A percentile compares a stretch with the other conserved stretches of the same genome.
Conservation (phyloP, 345 rosid genomes). For the Mangifera indica region DNA sequence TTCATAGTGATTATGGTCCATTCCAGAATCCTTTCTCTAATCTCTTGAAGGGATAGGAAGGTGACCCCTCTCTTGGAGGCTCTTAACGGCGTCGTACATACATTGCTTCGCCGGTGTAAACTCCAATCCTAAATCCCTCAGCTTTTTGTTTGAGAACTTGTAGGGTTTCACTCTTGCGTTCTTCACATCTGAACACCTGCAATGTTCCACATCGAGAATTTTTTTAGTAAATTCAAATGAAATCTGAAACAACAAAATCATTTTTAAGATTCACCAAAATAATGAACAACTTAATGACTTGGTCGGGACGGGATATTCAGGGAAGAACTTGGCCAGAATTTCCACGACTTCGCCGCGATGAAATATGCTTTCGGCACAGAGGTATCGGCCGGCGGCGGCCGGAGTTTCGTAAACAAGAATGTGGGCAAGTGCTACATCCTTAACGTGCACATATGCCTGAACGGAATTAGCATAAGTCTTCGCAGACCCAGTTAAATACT, state of each 20-base stretch:
- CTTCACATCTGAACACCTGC: conserved; percentile 88
- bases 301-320: conserved; percentile 86
- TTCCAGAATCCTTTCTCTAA: no score
- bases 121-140: conserved; percentile 74
- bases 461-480: conserved; percentile 87
- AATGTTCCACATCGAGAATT: background rate
- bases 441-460: conserved; percentile 89
- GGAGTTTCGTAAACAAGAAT: conserved; percentile 76
- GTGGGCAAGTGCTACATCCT: conserved; percentile 84
- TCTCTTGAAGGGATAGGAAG: conserved; percentile 50
- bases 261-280: no score
- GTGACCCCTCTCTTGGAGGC: conserved; percentile 86
- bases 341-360: conserved; percentile 97
- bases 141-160: conserved; percentile 81
- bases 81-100: conserved; percentile 83
- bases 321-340: conserved; percentile 84
- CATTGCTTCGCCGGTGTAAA: conserved; percentile 77
- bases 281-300: conserved; percentile 57
- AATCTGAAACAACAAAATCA: no score
- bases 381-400: conserved; percentile 91
- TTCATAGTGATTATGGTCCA: no score
- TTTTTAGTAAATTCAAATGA: no score
- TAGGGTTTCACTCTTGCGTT: conserved; percentile 74
- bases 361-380: conserved; percentile 82
- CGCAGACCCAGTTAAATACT: conserved; percentile 90